Percentiles rank a stretch among this genome's conserved stretches.
Conservation (phyloP, 768 basidiomycete genomes). For the Lentinula raphanica region DNA sequence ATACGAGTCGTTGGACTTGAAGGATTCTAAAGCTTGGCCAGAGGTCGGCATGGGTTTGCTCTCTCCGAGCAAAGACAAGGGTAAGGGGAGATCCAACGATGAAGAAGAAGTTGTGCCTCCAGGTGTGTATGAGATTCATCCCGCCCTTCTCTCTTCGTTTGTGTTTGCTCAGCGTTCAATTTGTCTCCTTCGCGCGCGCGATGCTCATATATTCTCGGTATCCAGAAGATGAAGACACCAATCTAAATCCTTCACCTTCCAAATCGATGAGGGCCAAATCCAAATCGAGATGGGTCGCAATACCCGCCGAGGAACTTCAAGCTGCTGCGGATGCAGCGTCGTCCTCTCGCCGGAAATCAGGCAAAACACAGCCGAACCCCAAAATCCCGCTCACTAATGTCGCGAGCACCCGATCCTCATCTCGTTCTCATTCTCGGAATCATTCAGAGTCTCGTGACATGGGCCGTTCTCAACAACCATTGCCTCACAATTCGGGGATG, state of each 20-base stretch:
- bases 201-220: no score
- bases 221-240: not conserved
- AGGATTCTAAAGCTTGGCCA: not conserved
- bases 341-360: not conserved
- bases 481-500: not conserved
- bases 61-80: not conserved
- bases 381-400: not conserved
- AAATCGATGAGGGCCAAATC: constrained; percentile 1
- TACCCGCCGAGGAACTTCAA: constrained; percentile 3
- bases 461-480: not conserved
- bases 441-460: constrained; percentile 1
- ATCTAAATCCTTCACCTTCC: not conserved
- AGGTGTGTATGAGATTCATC: not conserved
- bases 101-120: not conserved
- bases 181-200: not conserved
- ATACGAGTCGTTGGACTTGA: not conserved
- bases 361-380: not conserved
- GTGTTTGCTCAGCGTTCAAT: not conserved
- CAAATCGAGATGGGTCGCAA: constrained; percentile 5
- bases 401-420: not conserved
- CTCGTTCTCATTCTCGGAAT: constrained; percentile 3
- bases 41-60: not conserved
- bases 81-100: not conserved
- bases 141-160: not conserved
- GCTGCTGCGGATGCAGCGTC: constrained; percentile 4